phyloP scores from a whole-genome alignment of 1,284 basidiomycete genomes.

The Amylostereum areolatum region DNA sequence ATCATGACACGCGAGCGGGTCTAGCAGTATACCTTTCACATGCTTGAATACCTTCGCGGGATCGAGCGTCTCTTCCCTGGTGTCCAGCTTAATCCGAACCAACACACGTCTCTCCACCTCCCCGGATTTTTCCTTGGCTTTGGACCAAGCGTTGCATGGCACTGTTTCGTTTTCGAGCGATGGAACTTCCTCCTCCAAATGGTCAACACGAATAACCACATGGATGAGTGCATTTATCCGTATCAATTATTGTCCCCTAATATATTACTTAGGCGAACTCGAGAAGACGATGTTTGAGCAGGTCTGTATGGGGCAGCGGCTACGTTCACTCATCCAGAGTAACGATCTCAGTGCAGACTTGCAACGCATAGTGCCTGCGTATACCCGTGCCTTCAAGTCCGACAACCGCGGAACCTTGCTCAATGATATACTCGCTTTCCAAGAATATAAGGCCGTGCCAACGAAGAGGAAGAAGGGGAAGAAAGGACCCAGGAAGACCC shows the following conservation, averaged over 20 bases:
- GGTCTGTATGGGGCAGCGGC: not conserved
- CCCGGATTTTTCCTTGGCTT: conserved; percentile 19
- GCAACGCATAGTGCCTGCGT: not conserved
- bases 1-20: conserved; percentile 15
- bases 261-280: conserved; percentile 1
- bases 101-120: conserved; percentile 32
- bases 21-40: conserved; percentile 20
- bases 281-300: conserved; percentile 5
- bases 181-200: conserved; percentile 27
- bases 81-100: conserved; percentile 26
- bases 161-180: conserved; percentile 31
- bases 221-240: conserved; percentile 18
- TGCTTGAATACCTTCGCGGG: conserved; percentile 22
- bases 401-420: conserved; percentile 2
- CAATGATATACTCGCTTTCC: conserved; percentile 2
- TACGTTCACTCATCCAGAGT: not conserved
- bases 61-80: conserved; percentile 24
- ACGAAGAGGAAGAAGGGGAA: too few species aligned
- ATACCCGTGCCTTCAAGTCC: not conserved
- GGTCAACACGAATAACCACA: conserved; percentile 23
- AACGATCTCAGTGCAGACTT: not conserved
- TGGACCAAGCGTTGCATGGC: conserved; percentile 30
- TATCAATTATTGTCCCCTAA: not conserved
- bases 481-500: too few species aligned
- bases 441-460: too few species aligned